phyloP scores from a whole-genome alignment of 2,329 filamentous ascomycete genomes.

The Plenodomus lindquistii region DNA sequence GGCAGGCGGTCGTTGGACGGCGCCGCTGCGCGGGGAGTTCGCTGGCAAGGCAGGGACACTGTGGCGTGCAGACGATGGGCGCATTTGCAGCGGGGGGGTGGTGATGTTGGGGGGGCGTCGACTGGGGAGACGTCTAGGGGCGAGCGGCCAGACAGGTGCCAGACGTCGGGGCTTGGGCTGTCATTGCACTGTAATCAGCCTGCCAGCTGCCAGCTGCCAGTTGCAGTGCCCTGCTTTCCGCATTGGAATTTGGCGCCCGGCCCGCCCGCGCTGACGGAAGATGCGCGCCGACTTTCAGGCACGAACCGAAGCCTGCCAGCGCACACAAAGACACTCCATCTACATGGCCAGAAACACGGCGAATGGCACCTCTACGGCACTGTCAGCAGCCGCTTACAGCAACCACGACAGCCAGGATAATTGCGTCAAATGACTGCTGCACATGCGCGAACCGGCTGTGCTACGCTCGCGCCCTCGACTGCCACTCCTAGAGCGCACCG shows the following conservation, averaged over 20 bases:
- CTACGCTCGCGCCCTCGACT: conserved; percentile 1
- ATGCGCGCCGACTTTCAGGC: conserved; percentile 14
- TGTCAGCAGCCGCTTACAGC: conserved; percentile 12
- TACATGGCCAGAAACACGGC: conserved; percentile 5
- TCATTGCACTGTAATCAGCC: not conserved
- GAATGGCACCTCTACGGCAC: conserved; percentile 6
- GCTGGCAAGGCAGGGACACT: conserved; percentile 24
- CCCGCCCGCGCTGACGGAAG: conserved; percentile 4
- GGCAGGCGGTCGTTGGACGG: conserved; percentile 39
- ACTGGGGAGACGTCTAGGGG: conserved; percentile 4
- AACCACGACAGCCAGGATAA: not conserved
- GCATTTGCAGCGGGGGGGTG: conserved; percentile 29
- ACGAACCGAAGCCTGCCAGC: conserved; percentile 22
- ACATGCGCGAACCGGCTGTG: conserved; percentile 10
- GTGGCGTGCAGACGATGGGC: conserved; percentile 23
- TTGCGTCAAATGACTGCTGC: conserved; percentile 8
- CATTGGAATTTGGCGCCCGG: not conserved
- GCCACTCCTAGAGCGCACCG: conserved; percentile 6
- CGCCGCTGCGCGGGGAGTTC: conserved; percentile 21
- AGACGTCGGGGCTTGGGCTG: conserved; percentile 5
- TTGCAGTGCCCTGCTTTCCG: not conserved
- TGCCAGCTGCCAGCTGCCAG: no score
- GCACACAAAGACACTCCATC: conserved; percentile 12
- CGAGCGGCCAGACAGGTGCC: conserved; percentile 5
- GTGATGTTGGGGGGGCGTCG: not conserved